These are phyloP conservation scores for Colletotrichum chrysophilum DNA, from an alignment of 2,329 filamentous ascomycete species.

Conservation along the genomic window DNA sequence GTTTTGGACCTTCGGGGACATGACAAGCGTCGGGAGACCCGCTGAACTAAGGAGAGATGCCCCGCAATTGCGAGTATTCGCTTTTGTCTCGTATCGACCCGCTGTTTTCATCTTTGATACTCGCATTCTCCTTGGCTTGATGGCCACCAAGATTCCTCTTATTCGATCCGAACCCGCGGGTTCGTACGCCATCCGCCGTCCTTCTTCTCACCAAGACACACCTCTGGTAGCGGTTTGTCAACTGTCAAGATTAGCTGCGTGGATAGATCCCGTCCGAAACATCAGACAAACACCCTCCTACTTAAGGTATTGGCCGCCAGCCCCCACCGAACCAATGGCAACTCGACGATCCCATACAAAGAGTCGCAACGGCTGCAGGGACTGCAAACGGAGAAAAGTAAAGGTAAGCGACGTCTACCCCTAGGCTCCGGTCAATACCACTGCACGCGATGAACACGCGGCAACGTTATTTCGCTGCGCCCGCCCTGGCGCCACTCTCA, in stretches of 20 bases:
- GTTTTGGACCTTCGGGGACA: not conserved
- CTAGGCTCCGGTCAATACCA: not conserved
- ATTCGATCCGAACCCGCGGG: slow-evolving; percentile 1
- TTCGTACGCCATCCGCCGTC: not conserved
- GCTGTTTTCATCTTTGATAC: not conserved
- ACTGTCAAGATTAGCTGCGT: not conserved
- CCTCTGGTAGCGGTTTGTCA: not conserved
- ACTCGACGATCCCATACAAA: slow-evolving; percentile 35
- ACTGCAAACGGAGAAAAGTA: slow-evolving; percentile 37
- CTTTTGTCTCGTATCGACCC: not conserved
- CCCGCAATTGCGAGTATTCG: slow-evolving; percentile 17
- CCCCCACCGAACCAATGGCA: not conserved
- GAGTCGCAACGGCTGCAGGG: slow-evolving; percentile 34
- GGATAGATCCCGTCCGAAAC: not conserved
- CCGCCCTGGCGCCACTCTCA: not conserved
- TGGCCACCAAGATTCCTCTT: not conserved
- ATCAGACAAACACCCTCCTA: not conserved
- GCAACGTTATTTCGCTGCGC: not conserved
- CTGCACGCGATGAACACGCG: not conserved
- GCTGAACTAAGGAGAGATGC: not conserved
- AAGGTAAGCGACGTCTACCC: slow-evolving; percentile 28
- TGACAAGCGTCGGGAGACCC: not conserved
- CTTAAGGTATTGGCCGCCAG: not conserved
- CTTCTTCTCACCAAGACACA: not conserved
- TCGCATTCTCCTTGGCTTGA: not conserved